These are phyloP conservation scores for Blastobotrys serpentis DNA, from an alignment of 1,139 yeast species.

Conservation along the genomic window DNA sequence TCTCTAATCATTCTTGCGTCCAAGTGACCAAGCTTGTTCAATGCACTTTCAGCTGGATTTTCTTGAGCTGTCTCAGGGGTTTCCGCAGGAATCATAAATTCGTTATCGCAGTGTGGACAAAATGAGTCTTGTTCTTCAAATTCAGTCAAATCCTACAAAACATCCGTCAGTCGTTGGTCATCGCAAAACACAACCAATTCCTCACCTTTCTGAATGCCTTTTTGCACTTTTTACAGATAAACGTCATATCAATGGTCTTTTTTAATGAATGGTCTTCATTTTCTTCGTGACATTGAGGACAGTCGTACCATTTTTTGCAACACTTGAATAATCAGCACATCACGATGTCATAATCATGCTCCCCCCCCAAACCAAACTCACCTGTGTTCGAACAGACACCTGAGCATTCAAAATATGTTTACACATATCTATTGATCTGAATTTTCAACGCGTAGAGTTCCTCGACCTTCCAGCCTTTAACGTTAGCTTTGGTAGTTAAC, in stretches of 20 bases:
- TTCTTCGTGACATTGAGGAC: constrained; percentile 41
- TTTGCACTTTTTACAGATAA: constrained; percentile 41
- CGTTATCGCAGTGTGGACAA: constrained; percentile 43
- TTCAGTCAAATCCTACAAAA: constrained; percentile 35
- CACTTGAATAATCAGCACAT: too few relatives aligned
- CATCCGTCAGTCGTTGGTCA: constrained; percentile 15
- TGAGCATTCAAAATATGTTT: constrained; percentile 41
- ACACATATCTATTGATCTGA: constrained; percentile 32
- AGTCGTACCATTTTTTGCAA: constrained; percentile 41
- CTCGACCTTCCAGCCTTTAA: too few relatives aligned
- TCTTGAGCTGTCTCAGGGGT: constrained; percentile 24
- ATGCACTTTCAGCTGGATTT: constrained; percentile 21
- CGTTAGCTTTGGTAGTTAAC: too few relatives aligned
- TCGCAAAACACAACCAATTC: background rate
- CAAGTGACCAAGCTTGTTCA: constrained; percentile 25
- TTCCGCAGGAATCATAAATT: constrained; percentile 36
- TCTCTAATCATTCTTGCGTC: constrained; percentile 40
- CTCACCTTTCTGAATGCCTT: constrained; percentile 40
- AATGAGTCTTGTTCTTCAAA: constrained; percentile 39
- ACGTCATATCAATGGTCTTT: constrained; percentile 39
- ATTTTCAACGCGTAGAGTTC: constrained; percentile 5
- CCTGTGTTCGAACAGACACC: constrained; percentile 40
- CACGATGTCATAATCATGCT: too few relatives aligned
- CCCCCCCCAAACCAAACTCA: too few relatives aligned
- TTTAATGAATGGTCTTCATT: constrained; percentile 36